Base-by-base conservation (phyloP, 2,329 filamentous ascomycete genomes). In the Cladosporium phlei region DNA sequence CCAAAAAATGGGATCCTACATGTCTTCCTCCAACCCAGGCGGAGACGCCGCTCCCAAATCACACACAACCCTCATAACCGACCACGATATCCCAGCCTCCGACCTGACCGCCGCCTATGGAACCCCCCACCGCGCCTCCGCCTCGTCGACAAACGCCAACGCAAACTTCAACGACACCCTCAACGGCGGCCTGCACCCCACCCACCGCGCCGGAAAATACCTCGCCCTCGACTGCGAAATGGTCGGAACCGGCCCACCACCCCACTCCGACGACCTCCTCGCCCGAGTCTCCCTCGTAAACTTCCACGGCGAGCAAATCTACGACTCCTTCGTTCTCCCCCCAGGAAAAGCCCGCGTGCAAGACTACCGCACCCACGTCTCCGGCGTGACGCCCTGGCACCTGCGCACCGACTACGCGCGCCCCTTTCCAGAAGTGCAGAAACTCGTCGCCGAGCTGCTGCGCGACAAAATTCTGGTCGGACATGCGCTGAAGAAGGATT, bases 141-240 rank as follows among this genome's bases (percentile, higher is more conserved):
- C 78, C 49, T 61, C 76, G 5, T 25, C 9, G 12, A 10, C 37
- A 1, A 72, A 72, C 52, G 74, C 77, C 2, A 66, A 75, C 50
- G 67, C 79, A 21, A 65, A 67, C 12, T 57, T 62, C 21, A 65
- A 72, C 9, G 55, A 69, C 54, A 58, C 75, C 38, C 56, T 67
- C 38, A 74, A 75, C 52, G 64, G 65, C 52, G 70, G 72, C 46
- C 59, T 70, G 2, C 56, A 62, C 52, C 66, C 71, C 19, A 79
- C 76, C 5, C 69, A 85, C 27, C 79, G 88, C 44, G 71, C 90
- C 16, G 93, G 91, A 42, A 95, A 93, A 74, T 98, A 95, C 65
- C 71, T 98, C 32, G 86, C 87, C 16, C 80, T 98, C 37, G 93
- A 98, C 71, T 98, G 93, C 67, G 93, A 98, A 70, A 98, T 98